These are phyloP conservation scores for Jackrogersella multiformis DNA, from an alignment of 495 filamentous ascomycete genomes.

Conservation along the genomic window DNA sequence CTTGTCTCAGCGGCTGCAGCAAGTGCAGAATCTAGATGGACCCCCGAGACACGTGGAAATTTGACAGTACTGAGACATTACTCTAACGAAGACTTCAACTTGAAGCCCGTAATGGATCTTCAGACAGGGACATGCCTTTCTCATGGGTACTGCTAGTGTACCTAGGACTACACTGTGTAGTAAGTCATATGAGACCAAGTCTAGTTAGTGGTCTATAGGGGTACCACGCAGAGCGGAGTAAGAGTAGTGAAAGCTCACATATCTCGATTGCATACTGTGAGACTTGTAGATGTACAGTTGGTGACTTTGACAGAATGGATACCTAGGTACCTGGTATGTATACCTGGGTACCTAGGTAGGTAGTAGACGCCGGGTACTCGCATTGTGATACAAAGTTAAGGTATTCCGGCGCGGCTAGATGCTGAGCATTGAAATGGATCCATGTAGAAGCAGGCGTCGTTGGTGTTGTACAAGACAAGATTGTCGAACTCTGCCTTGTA, in stretches of 20 bases:
- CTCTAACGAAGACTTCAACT: neutral
- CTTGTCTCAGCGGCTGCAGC: slow-evolving; percentile 20
- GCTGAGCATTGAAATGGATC: neutral
- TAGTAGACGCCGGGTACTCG: neutral
- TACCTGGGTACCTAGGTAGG: no score
- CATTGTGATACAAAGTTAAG: neutral
- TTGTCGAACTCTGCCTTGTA: no score
- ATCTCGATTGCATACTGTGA: slow-evolving; percentile 9
- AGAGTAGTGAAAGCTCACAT: neutral
- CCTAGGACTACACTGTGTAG: no score
- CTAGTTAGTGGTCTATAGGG: no score
- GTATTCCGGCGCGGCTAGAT: slow-evolving; percentile 2
- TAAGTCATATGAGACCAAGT: neutral
- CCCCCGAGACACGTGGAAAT: slow-evolving; percentile 13
- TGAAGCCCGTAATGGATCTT: neutral
- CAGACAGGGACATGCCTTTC: neutral
- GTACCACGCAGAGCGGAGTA: neutral
- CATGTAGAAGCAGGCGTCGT: neutral
- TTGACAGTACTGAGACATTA: neutral
- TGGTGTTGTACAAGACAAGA: slow-evolving; percentile 1
- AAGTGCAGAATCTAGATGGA: slow-evolving; percentile 4
- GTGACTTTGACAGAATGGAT: neutral
- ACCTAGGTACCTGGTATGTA: no score
- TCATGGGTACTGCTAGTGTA: neutral
- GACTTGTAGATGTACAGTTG: slow-evolving; percentile 10